Percentiles rank a stretch among this genome's conserved stretches.
phyloP scores from a whole-genome alignment of 305 asterid species.

The Solanum chacoense region DNA sequence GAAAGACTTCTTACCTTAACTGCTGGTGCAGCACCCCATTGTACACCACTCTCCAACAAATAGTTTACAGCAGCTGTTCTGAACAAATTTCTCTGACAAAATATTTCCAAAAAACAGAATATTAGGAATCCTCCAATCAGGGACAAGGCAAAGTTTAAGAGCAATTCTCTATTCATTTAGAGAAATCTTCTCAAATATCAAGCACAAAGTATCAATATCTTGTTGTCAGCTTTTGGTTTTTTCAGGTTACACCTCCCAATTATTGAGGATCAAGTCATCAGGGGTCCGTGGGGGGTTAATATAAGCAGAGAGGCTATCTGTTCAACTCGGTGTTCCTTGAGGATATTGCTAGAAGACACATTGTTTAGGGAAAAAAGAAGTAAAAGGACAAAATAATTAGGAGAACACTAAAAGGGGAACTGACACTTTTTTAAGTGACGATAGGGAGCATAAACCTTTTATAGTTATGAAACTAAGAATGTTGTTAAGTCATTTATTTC shows the following conservation, averaged over 20 bases:
- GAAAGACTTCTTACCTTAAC: constrained; percentile 51
- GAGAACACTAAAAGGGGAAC: neutral
- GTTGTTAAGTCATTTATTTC: neutral
- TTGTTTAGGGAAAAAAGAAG: neutral
- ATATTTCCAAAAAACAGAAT: neutral
- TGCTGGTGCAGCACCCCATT: constrained; percentile 93
- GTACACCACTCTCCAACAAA: constrained; percentile 87
- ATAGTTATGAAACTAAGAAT: neutral
- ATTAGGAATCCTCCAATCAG: neutral
- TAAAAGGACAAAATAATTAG: neutral
- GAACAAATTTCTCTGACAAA: constrained; percentile 58
- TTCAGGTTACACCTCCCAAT: neutral
- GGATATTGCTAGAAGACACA: neutral
- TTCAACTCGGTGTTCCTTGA: neutral
- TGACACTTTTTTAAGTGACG: neutral
- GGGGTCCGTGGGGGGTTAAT: neutral
- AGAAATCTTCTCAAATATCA: neutral
- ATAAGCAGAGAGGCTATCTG: neutral
- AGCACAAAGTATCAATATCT: neutral
- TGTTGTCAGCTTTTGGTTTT: neutral
- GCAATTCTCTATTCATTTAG: neutral
- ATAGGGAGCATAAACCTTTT: neutral
- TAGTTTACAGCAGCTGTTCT: constrained; percentile 86
- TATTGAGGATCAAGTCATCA: neutral
- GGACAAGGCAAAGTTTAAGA: neutral